Percentiles rank a stretch among this genome's conserved stretches.
Conservation (phyloP, 306 rosid species). For the Ziziphus jujuba region DNA sequence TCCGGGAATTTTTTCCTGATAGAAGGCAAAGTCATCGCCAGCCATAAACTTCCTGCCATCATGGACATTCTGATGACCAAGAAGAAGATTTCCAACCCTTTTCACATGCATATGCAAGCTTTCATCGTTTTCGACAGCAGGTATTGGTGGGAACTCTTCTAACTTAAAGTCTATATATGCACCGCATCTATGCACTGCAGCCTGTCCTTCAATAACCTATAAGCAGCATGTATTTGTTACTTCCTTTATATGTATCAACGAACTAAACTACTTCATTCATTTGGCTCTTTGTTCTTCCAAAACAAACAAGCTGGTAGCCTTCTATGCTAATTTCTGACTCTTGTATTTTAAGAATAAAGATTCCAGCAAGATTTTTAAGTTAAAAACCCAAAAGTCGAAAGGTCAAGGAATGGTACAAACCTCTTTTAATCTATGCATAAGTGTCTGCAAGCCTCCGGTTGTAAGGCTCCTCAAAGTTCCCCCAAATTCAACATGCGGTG, state of each 20-base stretch:
- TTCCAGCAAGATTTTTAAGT: too few species aligned
- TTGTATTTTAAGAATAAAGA: neutral
- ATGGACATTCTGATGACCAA: conserved; percentile 58
- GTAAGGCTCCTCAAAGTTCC: conserved; percentile 73
- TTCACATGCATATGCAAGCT: conserved; percentile 52
- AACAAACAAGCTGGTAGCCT: neutral
- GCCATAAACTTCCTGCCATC: conserved; percentile 48
- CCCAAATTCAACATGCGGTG: conserved; percentile 56
- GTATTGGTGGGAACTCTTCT: conserved; percentile 26
- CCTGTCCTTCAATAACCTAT: conserved; percentile 71
- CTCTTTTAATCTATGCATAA: conserved; percentile 59
- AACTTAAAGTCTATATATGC: conserved; percentile 42
- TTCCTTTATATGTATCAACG: neutral
- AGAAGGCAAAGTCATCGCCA: conserved; percentile 69
- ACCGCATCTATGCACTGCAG: conserved; percentile 58
- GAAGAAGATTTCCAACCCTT: conserved; percentile 57
- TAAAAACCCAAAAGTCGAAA: conserved; percentile 6
- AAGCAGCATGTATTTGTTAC: neutral
- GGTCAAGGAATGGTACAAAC: conserved; percentile 25
- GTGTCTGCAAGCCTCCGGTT: conserved; percentile 54
- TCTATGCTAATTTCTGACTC: neutral
- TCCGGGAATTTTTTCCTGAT: conserved; percentile 63
- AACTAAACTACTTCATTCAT: neutral
- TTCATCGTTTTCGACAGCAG: conserved; percentile 51
- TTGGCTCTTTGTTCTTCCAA: neutral